Evolutionary conservation across 2,329 filamentous ascomycete species (phyloP).

Genomic region (Cytospora chrysosperma): DNA sequence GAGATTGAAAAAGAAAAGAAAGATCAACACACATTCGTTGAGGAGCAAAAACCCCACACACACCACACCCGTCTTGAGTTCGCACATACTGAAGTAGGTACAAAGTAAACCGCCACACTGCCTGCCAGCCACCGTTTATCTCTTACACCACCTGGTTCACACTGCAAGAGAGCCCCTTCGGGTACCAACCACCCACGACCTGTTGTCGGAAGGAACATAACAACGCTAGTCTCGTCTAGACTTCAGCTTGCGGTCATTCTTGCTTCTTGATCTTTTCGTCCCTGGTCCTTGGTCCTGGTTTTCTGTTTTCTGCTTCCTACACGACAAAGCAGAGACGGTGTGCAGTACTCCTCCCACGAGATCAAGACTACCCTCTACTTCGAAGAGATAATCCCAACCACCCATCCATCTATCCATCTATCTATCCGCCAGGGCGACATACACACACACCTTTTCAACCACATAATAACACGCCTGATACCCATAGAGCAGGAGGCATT

Average conservation of each 20-base stretch:
- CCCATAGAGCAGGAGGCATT: slow-evolving; percentile 6
- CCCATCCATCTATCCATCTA: too few relatives aligned
- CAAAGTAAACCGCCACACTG: too few relatives aligned
- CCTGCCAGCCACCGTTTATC: too few relatives aligned
- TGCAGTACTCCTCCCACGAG: not conserved
- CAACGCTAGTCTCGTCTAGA: slow-evolving; percentile 17
- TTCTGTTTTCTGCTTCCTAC: not conserved
- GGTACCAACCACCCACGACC: not conserved
- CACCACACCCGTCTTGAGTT: too few relatives aligned
- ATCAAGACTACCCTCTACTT: not conserved
- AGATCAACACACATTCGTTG: too few relatives aligned
- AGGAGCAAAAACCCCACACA: too few relatives aligned
- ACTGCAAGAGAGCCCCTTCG: not conserved
- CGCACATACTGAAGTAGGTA: too few relatives aligned
- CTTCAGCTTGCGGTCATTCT: slow-evolving; percentile 11
- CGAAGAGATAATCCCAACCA: not conserved
- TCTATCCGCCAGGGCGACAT: not conserved
- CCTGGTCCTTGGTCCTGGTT: not conserved
- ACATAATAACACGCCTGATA: not conserved
- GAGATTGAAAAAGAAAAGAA: too few relatives aligned
- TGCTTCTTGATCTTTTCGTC: not conserved
- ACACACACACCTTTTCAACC: not conserved
- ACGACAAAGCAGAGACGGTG: not conserved
- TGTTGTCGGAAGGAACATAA: not conserved
- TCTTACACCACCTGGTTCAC: not conserved